Evolutionary conservation across 2,329 filamentous ascomycete genomes (phyloP), one percentile per base, ranked within the genome.

Genomic region (Metarhizium rileyi): DNA sequence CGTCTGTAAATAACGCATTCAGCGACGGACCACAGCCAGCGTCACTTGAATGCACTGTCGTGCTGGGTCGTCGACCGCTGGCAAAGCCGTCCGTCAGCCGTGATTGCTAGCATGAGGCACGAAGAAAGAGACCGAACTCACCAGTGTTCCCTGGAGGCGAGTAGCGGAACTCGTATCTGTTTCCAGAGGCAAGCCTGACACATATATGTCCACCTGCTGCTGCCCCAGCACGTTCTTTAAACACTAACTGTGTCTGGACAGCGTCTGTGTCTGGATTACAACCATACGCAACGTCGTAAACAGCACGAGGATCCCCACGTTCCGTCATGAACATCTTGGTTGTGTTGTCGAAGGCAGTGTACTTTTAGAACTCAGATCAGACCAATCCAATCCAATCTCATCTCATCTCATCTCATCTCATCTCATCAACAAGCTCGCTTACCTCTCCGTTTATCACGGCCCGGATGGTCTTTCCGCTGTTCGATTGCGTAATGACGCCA

Each of bases 321-420:
- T 70, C 63, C 2, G 71, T 73, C 66, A 72, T 71, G 60, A 73
- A 73, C 56, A 72, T 63, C 58, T 73, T 73, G 38, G 70, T 73
- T 3, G 70, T 73, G 54, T 73, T 69, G 55, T 73, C 70, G 27
- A 62, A 59, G n/a, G 57, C 56, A 22, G 66, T 64, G 51, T 70
- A 70, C 69, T 71, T 48, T 28, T 10, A 49, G 25, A 22, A n/a
- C 12, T 25, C 18, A n/a, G 33, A 36, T 36, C 33, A 36, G 33
- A 36, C 33, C 6, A 36, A 30, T 7, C 28, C 6, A 7, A 14
- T 30, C 6, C 28, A 30, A 30, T 30, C 14, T 30, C 28, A 7
- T 30, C n/a, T n/a, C n/a, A n/a, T n/a, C n/a, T n/a, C n/a, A n/a
- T n/a, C n/a, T n/a, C n/a, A n/a, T n/a, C n/a, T n/a, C n/a, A n/a